These are phyloP conservation scores for Fusarium transvaalense DNA, from an alignment of 2,329 filamentous ascomycete genomes.

Conservation along the genomic window DNA sequence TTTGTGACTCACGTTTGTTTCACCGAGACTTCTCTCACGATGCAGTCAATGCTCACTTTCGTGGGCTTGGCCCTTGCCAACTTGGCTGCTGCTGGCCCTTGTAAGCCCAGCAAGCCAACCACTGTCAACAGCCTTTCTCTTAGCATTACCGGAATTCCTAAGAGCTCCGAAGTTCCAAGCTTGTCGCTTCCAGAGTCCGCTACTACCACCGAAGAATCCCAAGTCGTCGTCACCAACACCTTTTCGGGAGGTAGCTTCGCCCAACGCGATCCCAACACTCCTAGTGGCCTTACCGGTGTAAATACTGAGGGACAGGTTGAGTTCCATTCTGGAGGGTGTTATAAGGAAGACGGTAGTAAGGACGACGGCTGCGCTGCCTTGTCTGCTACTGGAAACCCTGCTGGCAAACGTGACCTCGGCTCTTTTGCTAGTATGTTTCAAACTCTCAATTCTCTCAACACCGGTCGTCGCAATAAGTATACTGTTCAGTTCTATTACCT, in stretches of 20 bases:
- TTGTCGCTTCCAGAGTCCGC: background rate
- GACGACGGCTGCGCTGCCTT: slow-evolving; percentile 28
- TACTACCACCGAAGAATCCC: background rate
- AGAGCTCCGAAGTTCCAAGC: background rate
- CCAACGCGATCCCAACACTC: background rate
- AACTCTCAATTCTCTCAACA: background rate
- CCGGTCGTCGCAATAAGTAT: background rate
- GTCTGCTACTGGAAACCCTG: background rate
- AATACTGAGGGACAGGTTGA: background rate
- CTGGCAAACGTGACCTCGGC: background rate
- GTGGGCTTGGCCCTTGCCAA: slow-evolving; percentile 8
- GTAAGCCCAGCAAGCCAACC: background rate
- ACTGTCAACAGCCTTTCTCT: background rate
- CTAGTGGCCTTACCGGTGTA: background rate
- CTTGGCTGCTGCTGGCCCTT: slow-evolving; percentile 3
- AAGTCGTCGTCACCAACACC: background rate
- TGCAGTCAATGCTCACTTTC: slow-evolving; percentile 7
- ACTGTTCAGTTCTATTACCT: slow-evolving; percentile 23
- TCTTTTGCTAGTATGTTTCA: slow-evolving; percentile 19
- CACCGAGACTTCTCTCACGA: background rate
- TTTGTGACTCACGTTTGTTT: background rate
- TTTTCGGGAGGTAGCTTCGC: background rate
- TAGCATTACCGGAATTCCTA: background rate
- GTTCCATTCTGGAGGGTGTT: slow-evolving; percentile 12
- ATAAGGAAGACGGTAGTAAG: slow-evolving; percentile 6